A percentile compares a stretch with the other conserved stretches of the same genome.
These are phyloP conservation scores for Thielaviopsis ethacetica DNA, from an alignment of 2,329 filamentous ascomycete genomes.

Conservation along the genomic window DNA sequence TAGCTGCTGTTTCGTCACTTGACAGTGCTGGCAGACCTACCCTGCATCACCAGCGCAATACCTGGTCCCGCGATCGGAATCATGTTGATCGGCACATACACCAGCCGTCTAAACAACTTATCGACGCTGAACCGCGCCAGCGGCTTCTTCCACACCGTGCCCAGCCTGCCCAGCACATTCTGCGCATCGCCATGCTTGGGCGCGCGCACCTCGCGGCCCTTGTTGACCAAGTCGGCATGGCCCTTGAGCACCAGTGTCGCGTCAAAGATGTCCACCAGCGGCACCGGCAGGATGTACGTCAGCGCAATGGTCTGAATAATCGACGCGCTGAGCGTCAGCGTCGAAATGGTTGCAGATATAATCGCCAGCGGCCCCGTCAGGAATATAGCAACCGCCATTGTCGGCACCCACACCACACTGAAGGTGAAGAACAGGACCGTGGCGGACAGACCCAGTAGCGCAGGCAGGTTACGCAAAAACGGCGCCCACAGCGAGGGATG, in stretches of 20 bases:
- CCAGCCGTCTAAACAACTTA: conserved; percentile 58
- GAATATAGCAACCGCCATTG: conserved; percentile 66
- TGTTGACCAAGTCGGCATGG: conserved; percentile 45
- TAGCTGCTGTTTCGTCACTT: not conserved
- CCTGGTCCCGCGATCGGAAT: conserved; percentile 61
- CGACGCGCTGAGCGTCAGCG: conserved; percentile 45
- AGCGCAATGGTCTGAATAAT: conserved; percentile 42
- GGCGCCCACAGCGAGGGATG: conserved; percentile 43
- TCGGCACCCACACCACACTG: conserved; percentile 69
- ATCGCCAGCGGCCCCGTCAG: conserved; percentile 71
- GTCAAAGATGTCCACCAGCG: conserved; percentile 79
- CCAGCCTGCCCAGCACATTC: conserved; percentile 38
- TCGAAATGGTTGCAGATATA: conserved; percentile 53
- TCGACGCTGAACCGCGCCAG: conserved; percentile 40
- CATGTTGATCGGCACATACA: conserved; percentile 85
- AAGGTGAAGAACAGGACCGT: conserved; percentile 71
- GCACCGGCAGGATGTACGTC: conserved; percentile 64
- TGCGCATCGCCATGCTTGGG: conserved; percentile 22
- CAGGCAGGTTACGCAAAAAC: conserved; percentile 35
- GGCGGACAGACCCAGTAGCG: conserved; percentile 53
- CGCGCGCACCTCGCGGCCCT: conserved; percentile 56
- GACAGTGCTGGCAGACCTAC: conserved; percentile 20
- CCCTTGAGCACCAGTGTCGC: conserved; percentile 42
- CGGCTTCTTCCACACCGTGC: conserved; percentile 39
- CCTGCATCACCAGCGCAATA: conserved; percentile 53